Evolutionary conservation across 768 basidiomycete genomes (phyloP).

Genomic region (Imleria badia): DNA sequence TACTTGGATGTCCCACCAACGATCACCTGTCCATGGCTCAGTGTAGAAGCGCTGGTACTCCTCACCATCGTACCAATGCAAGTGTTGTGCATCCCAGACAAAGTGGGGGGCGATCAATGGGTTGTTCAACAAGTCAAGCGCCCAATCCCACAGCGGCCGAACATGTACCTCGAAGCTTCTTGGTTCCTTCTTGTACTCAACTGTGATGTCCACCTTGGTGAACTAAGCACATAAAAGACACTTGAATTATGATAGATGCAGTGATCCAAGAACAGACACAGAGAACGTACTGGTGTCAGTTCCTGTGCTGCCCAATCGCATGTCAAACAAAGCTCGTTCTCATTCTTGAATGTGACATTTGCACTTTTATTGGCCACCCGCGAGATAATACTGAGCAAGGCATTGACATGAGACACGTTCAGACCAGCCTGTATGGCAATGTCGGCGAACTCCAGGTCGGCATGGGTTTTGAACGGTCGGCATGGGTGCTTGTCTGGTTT

Average conservation of each 20-base stretch:
- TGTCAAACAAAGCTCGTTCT: not conserved
- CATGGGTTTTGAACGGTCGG: not conserved
- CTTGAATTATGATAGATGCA: not conserved
- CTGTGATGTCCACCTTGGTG: not conserved
- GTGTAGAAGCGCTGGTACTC: not conserved
- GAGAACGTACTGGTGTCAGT: not conserved
- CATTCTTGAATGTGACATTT: not conserved
- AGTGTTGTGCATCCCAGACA: conserved; percentile 14
- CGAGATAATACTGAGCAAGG: not conserved
- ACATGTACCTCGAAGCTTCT: not conserved
- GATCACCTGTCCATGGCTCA: conserved; percentile 12
- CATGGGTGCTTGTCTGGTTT: not conserved
- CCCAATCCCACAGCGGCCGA: conserved; percentile 6
- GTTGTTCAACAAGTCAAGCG: conserved; percentile 3
- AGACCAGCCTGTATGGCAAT: not conserved
- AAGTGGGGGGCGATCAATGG: conserved; percentile 12
- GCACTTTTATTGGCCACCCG: not conserved
- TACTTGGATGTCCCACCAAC: conserved; percentile 13
- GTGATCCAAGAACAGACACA: too few species aligned
- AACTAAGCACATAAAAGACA: not conserved
- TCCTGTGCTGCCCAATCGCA: not conserved
- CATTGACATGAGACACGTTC: not conserved
- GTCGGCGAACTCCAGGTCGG: not conserved
- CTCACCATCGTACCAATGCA: not conserved
- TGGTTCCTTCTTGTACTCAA: conserved; percentile 1